Evolutionary conservation across 164 flowering plant genomes (phyloP), one percentile per base, ranked within the genome.

Genomic region (Kingdonia uniflora): DNA sequence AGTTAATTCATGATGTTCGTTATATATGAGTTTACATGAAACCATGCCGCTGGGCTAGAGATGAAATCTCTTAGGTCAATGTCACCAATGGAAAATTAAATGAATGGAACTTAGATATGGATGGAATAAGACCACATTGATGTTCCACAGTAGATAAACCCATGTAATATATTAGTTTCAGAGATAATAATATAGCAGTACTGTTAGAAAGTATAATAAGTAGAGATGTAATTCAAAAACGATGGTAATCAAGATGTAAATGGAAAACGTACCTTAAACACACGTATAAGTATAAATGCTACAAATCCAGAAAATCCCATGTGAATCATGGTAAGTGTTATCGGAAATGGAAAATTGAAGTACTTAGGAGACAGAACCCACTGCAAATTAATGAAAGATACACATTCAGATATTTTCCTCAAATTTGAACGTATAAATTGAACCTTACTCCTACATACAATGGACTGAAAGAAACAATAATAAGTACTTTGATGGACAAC

Each of bases 301-400:
- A 92, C 92, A 16, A 56, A 52, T 29, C 95, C 95, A 52, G 99
- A 92, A 70, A 92, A 92, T 24, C 87, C 95, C 99, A 92, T 92
- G 69, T 92, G 99, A 65, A 92, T 85, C 99, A 92, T 92, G 14
- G 99, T 92, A 53, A 92, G 88, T 20, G 99, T 88, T 39, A 92
- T 86, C 10, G 97, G 99, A 23, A 84, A 63, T 17, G 99, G 95
- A 68, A 92, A 92, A 64, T 86, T 79, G 81, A 92, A 92, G 75
- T 92, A 92, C 60, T 88, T 86, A 47, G 95, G 97, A 61, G 99
- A 92, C 25, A 92, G 95, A 47, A 92, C 99, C 99, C 99, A 92
- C 99, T 92, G 90, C 77, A 73, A 66, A n/a, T 26, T 37, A 65
- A 55, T 23, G 47, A 49, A 33, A 51, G 47, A 14, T 20, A 22